phyloP scores from a whole-genome alignment of 441 rosid species.

The Erodium moschatum region DNA sequence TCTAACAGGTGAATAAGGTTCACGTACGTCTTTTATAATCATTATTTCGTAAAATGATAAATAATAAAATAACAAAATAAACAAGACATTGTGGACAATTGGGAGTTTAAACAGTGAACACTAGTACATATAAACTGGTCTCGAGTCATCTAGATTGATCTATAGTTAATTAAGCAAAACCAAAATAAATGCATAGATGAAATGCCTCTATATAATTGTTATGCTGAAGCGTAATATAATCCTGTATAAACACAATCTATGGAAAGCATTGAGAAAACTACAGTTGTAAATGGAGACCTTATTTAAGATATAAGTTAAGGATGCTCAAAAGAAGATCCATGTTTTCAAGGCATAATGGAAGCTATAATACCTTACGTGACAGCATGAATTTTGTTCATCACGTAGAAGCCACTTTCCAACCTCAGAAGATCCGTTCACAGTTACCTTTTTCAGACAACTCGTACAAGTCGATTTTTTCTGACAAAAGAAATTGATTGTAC shows the following conservation, averaged over 20 bases:
- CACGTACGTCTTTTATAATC: no score
- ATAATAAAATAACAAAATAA: no score
- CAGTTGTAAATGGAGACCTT: background rate
- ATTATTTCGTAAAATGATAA: no score
- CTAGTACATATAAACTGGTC: no score
- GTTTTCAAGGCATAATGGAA: background rate
- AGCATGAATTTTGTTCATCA: conserved; percentile 17
- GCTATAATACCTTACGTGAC: conserved; percentile 29
- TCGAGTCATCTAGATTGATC: no score
- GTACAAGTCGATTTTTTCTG: conserved; percentile 35
- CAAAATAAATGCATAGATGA: background rate
- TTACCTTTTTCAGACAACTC: conserved; percentile 30
- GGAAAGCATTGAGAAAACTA: no score
- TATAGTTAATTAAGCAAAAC: no score
- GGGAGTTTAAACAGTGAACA: no score
- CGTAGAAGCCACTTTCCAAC: conserved; percentile 41
- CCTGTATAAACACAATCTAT: no score
- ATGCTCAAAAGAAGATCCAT: background rate
- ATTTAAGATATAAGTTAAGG: background rate
- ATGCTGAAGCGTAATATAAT: background rate
- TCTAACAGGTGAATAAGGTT: no score
- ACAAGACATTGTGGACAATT: no score
- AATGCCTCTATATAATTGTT: background rate
- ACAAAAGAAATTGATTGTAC: conserved; percentile 11
- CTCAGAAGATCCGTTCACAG: conserved; percentile 36